Evolutionary conservation across 2,329 filamentous ascomycete genomes (phyloP).

Genomic region (Monilinia polystroma): DNA sequence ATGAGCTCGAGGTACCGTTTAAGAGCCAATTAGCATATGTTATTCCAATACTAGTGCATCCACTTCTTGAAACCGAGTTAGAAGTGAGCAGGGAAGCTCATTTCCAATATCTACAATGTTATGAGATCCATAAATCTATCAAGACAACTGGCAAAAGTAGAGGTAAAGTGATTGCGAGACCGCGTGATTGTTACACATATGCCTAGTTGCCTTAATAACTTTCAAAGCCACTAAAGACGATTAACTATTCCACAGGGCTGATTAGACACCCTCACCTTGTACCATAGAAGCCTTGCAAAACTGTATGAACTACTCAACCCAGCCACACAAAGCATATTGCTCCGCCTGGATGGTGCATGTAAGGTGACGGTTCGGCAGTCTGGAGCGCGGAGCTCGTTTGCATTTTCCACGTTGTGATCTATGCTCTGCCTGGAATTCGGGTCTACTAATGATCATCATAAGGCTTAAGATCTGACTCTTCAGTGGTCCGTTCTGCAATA

Average conservation of each 20-base stretch:
- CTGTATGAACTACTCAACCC: constrained; percentile 9
- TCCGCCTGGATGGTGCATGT: constrained; percentile 19
- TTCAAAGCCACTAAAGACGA: constrained; percentile 12
- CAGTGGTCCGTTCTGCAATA: constrained; percentile 22
- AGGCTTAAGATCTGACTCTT: constrained; percentile 21
- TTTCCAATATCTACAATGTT: background rate
- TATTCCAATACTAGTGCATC: background rate
- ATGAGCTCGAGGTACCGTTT: constrained; percentile 5
- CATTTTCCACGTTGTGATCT: constrained; percentile 17
- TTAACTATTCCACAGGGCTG: constrained; percentile 20
- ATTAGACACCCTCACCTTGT: background rate
- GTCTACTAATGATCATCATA: constrained; percentile 20
- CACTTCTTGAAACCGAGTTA: background rate
- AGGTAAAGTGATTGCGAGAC: background rate
- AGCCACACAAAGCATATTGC: constrained; percentile 16
- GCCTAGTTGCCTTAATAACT: constrained; percentile 3
- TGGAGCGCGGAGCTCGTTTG: constrained; percentile 15
- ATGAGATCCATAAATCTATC: background rate
- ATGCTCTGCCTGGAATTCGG: constrained; percentile 20
- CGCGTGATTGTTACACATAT: constrained; percentile 1
- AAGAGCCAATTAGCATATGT: constrained; percentile 9
- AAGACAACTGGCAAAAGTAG: background rate
- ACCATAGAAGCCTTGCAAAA: constrained; percentile 20
- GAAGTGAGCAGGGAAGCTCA: background rate
- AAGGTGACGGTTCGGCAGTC: constrained; percentile 20